A percentile compares a stretch with the other conserved stretches of the same genome.
Evolutionary conservation across 306 rosid species (phyloP).

Genomic region (Prunus dulcis): DNA sequence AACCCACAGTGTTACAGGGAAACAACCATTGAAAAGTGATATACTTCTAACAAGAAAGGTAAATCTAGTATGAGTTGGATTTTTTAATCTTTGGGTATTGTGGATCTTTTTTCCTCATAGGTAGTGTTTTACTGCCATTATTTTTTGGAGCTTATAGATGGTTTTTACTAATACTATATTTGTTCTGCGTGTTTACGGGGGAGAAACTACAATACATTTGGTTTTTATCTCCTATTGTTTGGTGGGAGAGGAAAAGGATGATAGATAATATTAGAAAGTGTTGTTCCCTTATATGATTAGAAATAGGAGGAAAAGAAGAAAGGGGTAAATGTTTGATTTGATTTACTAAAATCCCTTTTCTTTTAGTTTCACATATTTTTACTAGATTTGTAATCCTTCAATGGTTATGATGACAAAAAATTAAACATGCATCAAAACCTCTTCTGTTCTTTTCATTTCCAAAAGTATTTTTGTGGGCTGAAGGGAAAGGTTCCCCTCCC

Average conservation of each 20-base stretch:
- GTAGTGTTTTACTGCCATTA: constrained; percentile 1
- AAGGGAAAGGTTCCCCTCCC: background rate
- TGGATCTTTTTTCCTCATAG: constrained; percentile 1
- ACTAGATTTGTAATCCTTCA: background rate
- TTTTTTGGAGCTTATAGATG: background rate
- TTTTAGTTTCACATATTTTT: background rate
- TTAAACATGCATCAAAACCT: background rate
- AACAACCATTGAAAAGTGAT: constrained; percentile 56
- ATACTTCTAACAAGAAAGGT: constrained; percentile 68
- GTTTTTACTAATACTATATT: background rate
- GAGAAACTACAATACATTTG: background rate
- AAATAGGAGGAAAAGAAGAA: background rate
- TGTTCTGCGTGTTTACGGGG: background rate
- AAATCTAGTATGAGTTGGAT: constrained; percentile 21
- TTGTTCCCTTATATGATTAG: background rate
- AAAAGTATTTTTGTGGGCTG: background rate
- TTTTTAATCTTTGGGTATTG: background rate
- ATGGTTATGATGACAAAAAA: background rate
- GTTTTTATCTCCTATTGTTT: background rate
- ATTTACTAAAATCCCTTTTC: background rate
- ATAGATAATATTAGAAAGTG: background rate
- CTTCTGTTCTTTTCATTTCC: background rate
- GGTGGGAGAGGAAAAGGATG: background rate
- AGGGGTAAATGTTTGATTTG: background rate
- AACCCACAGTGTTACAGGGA: constrained; percentile 72